A percentile compares a stretch with the other conserved stretches of the same genome.
phyloP scores from a whole-genome alignment of 2,329 filamentous ascomycete species.

The Aureobasidium sp. region DNA sequence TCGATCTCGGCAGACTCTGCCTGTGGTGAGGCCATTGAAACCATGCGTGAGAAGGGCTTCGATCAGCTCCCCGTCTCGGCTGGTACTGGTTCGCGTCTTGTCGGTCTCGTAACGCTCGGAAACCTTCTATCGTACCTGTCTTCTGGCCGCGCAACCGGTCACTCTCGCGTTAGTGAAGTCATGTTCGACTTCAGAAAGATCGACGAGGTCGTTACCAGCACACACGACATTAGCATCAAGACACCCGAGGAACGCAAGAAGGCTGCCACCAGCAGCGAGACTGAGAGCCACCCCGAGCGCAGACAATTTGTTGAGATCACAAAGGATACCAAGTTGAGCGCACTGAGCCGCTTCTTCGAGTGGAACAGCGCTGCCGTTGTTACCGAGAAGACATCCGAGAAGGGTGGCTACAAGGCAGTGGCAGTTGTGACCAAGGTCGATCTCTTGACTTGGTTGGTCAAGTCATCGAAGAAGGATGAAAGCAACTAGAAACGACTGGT shows the following conservation, averaged over 20 bases:
- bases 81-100: conserved; percentile 59
- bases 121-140: conserved; percentile 90
- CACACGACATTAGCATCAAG: conserved; percentile 49
- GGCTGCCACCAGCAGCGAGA: conserved; percentile 16
- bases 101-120: conserved; percentile 87
- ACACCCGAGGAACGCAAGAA: conserved; percentile 30
- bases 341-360: conserved; percentile 87
- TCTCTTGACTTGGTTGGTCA: conserved; percentile 84
- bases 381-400: conserved; percentile 61
- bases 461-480: conserved; percentile 35
- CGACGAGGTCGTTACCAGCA: conserved; percentile 84
- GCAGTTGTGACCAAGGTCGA: conserved; percentile 97
- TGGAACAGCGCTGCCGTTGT: conserved; percentile 97
- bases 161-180: conserved; percentile 69
- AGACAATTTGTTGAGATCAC: conserved; percentile 91
- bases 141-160: conserved; percentile 64
- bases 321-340: conserved; percentile 71
- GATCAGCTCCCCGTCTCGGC: conserved; percentile 86
- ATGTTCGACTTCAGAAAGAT: conserved; percentile 95
- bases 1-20: conserved; percentile 63
- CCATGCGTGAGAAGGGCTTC: conserved; percentile 96
- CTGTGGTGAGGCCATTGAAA: conserved; percentile 86
- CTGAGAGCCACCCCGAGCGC: conserved; percentile 37
- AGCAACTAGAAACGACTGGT: background rate
- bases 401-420: conserved; percentile 59